phyloP scores from a whole-genome alignment of 2,329 filamentous ascomycete species.

The Catunica adiposa region DNA sequence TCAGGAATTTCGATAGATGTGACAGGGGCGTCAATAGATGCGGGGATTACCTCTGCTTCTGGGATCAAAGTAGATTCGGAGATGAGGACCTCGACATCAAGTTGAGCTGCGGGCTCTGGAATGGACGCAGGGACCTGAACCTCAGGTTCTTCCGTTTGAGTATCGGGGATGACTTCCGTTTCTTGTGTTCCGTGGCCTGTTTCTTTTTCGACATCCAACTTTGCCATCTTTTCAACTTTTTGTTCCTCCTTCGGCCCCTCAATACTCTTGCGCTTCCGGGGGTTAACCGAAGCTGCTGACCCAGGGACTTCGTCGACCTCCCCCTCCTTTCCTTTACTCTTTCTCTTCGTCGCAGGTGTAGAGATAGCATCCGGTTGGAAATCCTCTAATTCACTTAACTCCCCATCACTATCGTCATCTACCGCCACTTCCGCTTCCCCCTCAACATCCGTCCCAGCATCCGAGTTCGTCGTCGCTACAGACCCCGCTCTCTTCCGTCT shows the following conservation, averaged over 20 bases:
- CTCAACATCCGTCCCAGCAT: slow-evolving; percentile 16
- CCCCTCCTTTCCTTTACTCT: slow-evolving; percentile 22
- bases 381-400: slow-evolving; percentile 29
- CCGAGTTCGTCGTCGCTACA: slow-evolving; percentile 14
- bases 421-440: slow-evolving; percentile 9
- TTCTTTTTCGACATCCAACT: slow-evolving; percentile 19
- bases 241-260: slow-evolving; percentile 26
- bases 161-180: slow-evolving; percentile 12
- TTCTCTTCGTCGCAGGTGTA: slow-evolving; percentile 40
- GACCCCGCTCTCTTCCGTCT: slow-evolving; percentile 24
- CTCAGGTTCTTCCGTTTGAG: slow-evolving; percentile 2
- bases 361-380: slow-evolving; percentile 51
- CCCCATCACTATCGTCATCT: slow-evolving; percentile 18
- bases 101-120: background rate
- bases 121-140: slow-evolving; percentile 12
- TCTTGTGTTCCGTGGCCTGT: slow-evolving; percentile 9
- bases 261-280: slow-evolving; percentile 39
- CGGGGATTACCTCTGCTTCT: background rate
- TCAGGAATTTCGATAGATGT: slow-evolving; percentile 9
- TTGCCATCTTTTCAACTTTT: slow-evolving; percentile 24
- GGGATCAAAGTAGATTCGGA: background rate
- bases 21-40: slow-evolving; percentile 8
- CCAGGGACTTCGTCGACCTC: background rate
- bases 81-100: background rate
- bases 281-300: slow-evolving; percentile 7